Conservation (phyloP, 2,329 filamentous ascomycete species). For the Trichoderma asperellum region DNA sequence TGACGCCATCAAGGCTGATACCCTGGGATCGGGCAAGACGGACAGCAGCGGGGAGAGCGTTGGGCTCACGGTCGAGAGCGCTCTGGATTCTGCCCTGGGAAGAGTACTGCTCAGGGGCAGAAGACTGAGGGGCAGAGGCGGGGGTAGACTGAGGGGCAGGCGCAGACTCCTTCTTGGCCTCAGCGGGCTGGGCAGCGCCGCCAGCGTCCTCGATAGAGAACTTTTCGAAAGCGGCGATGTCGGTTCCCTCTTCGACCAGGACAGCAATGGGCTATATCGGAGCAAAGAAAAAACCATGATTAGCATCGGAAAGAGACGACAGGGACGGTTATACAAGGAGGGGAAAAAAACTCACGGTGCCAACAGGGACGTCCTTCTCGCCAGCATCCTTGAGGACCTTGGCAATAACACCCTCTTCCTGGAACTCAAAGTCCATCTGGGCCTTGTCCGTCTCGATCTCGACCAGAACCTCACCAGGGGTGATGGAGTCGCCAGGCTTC, state of each 20-base stretch:
- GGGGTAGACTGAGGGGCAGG: constrained; percentile 63
- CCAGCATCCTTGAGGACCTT: constrained; percentile 93
- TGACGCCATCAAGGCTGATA: constrained; percentile 74
- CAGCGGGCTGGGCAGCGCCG: constrained; percentile 69
- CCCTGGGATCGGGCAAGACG: constrained; percentile 84
- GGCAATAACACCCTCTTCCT: constrained; percentile 94
- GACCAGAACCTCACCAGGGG: constrained; percentile 91
- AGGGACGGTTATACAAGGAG: not conserved
- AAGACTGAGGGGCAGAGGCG: constrained; percentile 48
- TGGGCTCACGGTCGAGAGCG: constrained; percentile 79
- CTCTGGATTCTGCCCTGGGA: constrained; percentile 80
- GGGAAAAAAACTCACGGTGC: constrained; percentile 71
- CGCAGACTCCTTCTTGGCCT: constrained; percentile 69
- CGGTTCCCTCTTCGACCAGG: constrained; percentile 87
- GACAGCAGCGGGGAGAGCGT: constrained; percentile 73
- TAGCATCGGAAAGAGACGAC: constrained; percentile 21
- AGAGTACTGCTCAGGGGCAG: constrained; percentile 70
- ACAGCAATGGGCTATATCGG: constrained; percentile 83
- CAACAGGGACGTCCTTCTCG: constrained; percentile 90
- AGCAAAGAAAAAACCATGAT: constrained; percentile 20
- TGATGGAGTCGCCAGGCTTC: constrained; percentile 85
- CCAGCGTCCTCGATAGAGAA: constrained; percentile 91
- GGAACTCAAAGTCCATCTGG: constrained; percentile 99
- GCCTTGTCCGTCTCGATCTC: constrained; percentile 99
- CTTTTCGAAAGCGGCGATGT: constrained; percentile 83